Evolutionary conservation across 768 basidiomycete species (phyloP), one percentile per base, ranked within the genome.

Genomic region (Lactarius vividus): DNA sequence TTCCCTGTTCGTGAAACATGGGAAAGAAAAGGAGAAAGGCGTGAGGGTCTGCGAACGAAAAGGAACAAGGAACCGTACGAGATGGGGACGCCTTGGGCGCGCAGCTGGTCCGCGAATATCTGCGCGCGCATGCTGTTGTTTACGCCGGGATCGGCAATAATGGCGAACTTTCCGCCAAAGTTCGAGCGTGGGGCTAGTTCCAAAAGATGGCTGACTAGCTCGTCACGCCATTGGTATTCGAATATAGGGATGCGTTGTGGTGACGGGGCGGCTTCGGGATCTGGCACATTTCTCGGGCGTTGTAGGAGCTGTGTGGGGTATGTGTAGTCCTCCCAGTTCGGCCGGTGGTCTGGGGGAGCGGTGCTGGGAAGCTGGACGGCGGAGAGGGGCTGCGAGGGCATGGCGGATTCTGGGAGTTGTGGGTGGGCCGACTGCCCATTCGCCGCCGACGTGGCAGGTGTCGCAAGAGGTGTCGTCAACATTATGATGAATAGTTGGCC

Each of bases 161-260:
- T n/a, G 46, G 65, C 61, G 20, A 66, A 66, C 49, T 40, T 62
- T 56, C 65, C 65, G 31, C 61, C 3, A 53, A 57, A 62, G 29
- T 28, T 62, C 37, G 61, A 53, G 39, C 56, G 39, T 4, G 65
- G 65, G 1, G 65, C 39, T 16, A 57, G 29, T 1, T 3, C 31
- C 4, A 13, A 28, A 39, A 66, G 46, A 2, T 52, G 35, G 37
- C 6, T 10, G 29, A 62, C 20, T n/a, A 66, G 39, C 29, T 66
- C 65, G 9, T 52, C 37, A 4, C 29, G 10, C 65, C 56, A 53
- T 53, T 66, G 65, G 31, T 58, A 62, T 35, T 62, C 61, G n/a
- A 23, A 15, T 39, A 57, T 5, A 1, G 3, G 18, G 15, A 39
- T 35, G 26, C 35, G 3, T 0, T 0, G 46, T 28, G 20, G 23